A percentile compares a stretch with the other conserved stretches of the same genome.
These are phyloP conservation scores for Phytophthora syringae DNA, from an alignment of 352 stramenopile species.

Conservation along the genomic window DNA sequence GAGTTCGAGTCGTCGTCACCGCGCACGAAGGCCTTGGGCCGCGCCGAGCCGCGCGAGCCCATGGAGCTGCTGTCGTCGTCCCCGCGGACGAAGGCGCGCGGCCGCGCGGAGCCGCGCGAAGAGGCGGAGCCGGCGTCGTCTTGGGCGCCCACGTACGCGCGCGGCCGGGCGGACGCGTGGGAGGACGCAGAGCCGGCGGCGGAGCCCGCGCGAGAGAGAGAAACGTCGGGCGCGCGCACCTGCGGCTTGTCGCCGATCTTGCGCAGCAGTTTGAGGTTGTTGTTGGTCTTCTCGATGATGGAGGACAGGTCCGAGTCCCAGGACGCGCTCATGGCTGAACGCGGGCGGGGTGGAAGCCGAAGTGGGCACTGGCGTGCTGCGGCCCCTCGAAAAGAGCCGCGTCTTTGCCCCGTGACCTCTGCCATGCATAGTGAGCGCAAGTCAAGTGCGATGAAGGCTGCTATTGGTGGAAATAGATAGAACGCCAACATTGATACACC, in stretches of 20 bases:
- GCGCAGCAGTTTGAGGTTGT: conserved; percentile 85
- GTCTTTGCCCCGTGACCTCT: conserved; percentile 20
- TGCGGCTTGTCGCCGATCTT: conserved; percentile 80
- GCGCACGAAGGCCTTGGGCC: conserved; percentile 27
- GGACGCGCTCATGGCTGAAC: conserved; percentile 68
- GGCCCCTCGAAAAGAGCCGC: conserved; percentile 17
- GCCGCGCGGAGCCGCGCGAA: conserved; percentile 33
- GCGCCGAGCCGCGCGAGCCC: conserved; percentile 27
- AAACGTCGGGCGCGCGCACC: conserved; percentile 53
- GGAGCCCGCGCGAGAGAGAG: conserved; percentile 18
- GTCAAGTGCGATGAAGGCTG: background rate
- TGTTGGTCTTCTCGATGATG: conserved; percentile 90
- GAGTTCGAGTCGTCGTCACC: conserved; percentile 39
- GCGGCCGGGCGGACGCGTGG: conserved; percentile 23
- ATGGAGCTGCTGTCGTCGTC: conserved; percentile 47
- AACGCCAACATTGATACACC: no score
- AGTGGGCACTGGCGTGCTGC: conserved; percentile 12
- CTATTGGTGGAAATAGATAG: background rate
- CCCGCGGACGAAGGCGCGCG: conserved; percentile 31
- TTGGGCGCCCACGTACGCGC: conserved; percentile 34
- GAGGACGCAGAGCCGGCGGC: conserved; percentile 27
- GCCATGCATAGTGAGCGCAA: conserved; percentile 19
- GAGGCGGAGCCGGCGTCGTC: conserved; percentile 37
- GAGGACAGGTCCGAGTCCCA: conserved; percentile 87
- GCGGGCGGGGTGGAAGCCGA: conserved; percentile 13